Evolutionary conservation across 768 basidiomycete species (phyloP).

Genomic region (Mrakia frigida): DNA sequence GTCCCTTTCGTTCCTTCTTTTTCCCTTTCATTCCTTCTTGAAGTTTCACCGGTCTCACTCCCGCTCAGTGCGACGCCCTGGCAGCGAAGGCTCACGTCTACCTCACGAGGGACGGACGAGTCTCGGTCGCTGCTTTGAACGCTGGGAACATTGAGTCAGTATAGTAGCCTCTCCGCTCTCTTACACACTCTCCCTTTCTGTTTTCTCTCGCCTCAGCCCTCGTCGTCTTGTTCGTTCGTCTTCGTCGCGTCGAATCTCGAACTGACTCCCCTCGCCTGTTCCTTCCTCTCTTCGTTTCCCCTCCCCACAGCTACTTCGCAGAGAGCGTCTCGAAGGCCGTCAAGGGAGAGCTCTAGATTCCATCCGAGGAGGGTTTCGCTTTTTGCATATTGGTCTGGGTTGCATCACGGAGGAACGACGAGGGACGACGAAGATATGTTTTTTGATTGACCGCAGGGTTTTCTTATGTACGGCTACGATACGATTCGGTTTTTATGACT

Average conservation of each 20-base stretch:
- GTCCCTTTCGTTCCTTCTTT: background rate
- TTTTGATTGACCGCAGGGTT: no score
- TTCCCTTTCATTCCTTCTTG: constrained; percentile 44
- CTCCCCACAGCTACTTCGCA: constrained; percentile 58
- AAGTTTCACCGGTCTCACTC: constrained; percentile 72
- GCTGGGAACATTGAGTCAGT: constrained; percentile 64
- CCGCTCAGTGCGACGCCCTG: constrained; percentile 70
- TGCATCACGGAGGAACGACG: no score
- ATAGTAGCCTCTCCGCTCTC: background rate
- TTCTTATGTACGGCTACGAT: no score
- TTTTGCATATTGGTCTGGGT: no score
- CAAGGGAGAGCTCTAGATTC: constrained; percentile 59
- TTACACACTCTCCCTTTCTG: background rate
- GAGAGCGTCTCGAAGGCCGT: constrained; percentile 78
- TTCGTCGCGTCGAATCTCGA: background rate
- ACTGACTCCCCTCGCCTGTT: background rate
- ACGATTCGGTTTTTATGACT: no score
- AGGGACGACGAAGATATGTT: no score
- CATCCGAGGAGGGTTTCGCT: no score
- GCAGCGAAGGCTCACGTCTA: constrained; percentile 82
- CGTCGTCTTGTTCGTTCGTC: background rate
- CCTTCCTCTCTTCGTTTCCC: background rate
- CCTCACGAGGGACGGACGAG: constrained; percentile 46
- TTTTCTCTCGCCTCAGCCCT: background rate
- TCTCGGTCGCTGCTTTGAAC: constrained; percentile 91